Conservation (phyloP, 345 rosid species). For the Sapria himalayana region DNA sequence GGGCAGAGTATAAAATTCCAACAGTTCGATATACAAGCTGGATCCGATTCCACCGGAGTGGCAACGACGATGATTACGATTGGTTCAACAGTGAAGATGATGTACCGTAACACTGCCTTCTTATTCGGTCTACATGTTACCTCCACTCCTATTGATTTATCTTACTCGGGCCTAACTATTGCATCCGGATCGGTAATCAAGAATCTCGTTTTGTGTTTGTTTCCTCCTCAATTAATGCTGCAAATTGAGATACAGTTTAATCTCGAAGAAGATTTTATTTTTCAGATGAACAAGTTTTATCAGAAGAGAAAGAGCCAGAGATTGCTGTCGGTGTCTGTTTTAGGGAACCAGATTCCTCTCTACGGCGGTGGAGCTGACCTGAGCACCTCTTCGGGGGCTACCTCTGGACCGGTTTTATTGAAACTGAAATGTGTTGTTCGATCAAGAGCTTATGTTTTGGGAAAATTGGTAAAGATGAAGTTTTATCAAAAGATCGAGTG, state of each 20-base stretch:
- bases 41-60: conserved; percentile 70
- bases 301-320: conserved; percentile 67
- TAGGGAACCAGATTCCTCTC: conserved; percentile 52
- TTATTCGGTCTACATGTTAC: conserved; percentile 88
- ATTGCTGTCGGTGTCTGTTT: conserved; percentile 27
- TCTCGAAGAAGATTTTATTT: conserved; percentile 5
- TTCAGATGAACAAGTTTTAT: conserved; percentile 61
- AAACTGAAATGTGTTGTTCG: conserved; percentile 31
- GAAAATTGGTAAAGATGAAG: conserved; percentile 69
- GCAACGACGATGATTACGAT: conserved; percentile 76
- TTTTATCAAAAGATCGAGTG: conserved; percentile 53
- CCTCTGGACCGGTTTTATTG: conserved; percentile 39
- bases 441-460: conserved; percentile 74
- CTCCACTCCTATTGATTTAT: conserved; percentile 53
- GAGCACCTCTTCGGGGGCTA: conserved; percentile 33
- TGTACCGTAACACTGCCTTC: conserved; percentile 70
- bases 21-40: conserved; percentile 70
- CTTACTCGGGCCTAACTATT: conserved; percentile 33
- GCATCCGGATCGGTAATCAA: conserved; percentile 59
- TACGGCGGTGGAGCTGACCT: conserved; percentile 72
- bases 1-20: conserved; percentile 60
- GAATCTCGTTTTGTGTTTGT: not conserved
- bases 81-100: conserved; percentile 56
- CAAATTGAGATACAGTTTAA: no score
- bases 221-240: no score